Evolutionary conservation across 805 yeast species (phyloP).

Genomic region (Kockiozyma suomiensis): DNA sequence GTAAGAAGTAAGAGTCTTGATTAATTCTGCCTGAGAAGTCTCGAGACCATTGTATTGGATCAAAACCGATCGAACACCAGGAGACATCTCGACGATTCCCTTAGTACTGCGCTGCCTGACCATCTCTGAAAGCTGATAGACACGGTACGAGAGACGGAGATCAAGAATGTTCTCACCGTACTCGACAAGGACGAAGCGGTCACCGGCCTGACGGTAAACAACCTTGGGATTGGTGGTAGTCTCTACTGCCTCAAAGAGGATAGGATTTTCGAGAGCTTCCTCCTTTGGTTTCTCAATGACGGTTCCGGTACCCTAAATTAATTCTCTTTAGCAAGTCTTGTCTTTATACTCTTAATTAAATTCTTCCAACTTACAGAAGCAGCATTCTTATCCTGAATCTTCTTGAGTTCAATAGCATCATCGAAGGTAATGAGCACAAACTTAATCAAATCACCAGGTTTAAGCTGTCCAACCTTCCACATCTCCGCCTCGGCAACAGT

Average conservation of each 20-base stretch:
- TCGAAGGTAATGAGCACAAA: conserved; percentile 77
- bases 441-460: conserved; percentile 84
- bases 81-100: conserved; percentile 94
- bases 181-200: conserved; percentile 86
- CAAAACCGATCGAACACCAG: conserved; percentile 93
- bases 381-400: conserved; percentile 54
- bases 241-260: conserved; percentile 56
- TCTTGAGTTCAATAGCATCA: conserved; percentile 66
- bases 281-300: conserved; percentile 27
- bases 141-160: conserved; percentile 80
- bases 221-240: conserved; percentile 63
- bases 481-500: conserved; percentile 94
- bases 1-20: conserved; percentile 67
- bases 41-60: conserved; percentile 74
- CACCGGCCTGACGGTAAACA: conserved; percentile 95
- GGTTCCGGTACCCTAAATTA: conserved; percentile 22
- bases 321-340: background rate
- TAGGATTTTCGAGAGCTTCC: conserved; percentile 61
- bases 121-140: conserved; percentile 76
- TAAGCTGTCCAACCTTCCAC: conserved; percentile 98
- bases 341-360: too few species aligned
- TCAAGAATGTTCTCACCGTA: conserved; percentile 90
- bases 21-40: conserved; percentile 62
- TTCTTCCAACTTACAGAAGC: conserved; percentile 24
- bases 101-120: conserved; percentile 63